Percentiles rank a stretch among this genome's conserved stretches.
Evolutionary conservation across 2,329 filamentous ascomycete genomes (phyloP).

Genomic region (Dactylellina drechsleri): DNA sequence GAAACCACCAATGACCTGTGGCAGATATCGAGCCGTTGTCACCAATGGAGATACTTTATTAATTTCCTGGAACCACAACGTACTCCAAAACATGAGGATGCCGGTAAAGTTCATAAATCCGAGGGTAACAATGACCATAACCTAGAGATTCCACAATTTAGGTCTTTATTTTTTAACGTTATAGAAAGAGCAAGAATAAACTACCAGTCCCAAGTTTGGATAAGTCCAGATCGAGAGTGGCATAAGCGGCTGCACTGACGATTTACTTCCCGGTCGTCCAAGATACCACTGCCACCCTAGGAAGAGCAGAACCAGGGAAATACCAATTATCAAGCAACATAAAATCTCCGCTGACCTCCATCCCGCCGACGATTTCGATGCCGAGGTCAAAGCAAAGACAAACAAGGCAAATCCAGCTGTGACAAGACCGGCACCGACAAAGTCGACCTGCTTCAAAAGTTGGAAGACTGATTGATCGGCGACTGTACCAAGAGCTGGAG

Average conservation of each 20-base stretch:
- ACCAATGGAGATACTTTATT: slow-evolving; percentile 41
- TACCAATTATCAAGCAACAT: slow-evolving; percentile 34
- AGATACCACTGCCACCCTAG: slow-evolving; percentile 47
- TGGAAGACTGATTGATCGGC: slow-evolving; percentile 23
- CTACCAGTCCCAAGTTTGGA: slow-evolving; percentile 37
- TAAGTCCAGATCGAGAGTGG: slow-evolving; percentile 48
- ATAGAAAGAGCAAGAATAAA: not conserved
- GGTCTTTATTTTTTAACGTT: not conserved
- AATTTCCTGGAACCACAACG: slow-evolving; percentile 51
- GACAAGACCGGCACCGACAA: slow-evolving; percentile 42
- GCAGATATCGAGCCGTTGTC: slow-evolving; percentile 40
- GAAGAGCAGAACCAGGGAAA: slow-evolving; percentile 27
- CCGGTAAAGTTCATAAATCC: slow-evolving; percentile 50
- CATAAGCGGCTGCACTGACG: slow-evolving; percentile 43
- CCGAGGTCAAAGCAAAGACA: slow-evolving; percentile 43
- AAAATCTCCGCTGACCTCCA: slow-evolving; percentile 44
- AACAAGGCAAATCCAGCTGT: slow-evolving; percentile 50
- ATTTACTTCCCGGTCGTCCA: slow-evolving; percentile 5
- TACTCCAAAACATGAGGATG: slow-evolving; percentile 47
- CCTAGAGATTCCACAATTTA: not conserved
- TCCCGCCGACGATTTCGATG: slow-evolving; percentile 28
- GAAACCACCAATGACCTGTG: slow-evolving; percentile 41
- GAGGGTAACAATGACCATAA: slow-evolving; percentile 45
- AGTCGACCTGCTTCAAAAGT: slow-evolving; percentile 49
- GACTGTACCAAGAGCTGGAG: not conserved